These are phyloP conservation scores for Amanita inopinata DNA, from an alignment of 768 basidiomycete species.

Conservation along the genomic window DNA sequence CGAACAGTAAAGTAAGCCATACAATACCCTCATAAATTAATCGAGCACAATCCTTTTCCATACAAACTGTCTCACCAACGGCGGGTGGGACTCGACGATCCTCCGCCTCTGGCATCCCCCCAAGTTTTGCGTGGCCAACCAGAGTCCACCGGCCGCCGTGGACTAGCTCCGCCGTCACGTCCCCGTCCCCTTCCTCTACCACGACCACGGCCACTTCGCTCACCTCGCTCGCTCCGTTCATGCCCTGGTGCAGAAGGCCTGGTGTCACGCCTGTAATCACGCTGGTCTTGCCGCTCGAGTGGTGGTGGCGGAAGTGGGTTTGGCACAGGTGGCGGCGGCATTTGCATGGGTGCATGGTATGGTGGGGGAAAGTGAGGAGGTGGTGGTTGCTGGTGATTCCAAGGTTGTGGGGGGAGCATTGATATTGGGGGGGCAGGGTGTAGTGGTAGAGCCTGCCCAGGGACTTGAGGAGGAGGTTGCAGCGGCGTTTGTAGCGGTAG, in stretches of 20 bases:
- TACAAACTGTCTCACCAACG: constrained; percentile 8
- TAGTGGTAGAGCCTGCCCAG: too few relatives aligned
- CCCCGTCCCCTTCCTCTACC: constrained; percentile 24
- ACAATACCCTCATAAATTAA: constrained; percentile 9
- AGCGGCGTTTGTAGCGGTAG: constrained; percentile 15
- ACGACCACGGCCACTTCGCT: constrained; percentile 24
- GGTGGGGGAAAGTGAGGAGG: constrained; percentile 12
- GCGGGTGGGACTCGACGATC: constrained; percentile 18
- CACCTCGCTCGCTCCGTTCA: constrained; percentile 26
- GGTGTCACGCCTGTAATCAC: constrained; percentile 17
- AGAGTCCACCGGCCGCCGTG: constrained; percentile 38
- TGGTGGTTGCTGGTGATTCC: constrained; percentile 15
- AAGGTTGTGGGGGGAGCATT: constrained; percentile 5
- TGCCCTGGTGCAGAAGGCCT: constrained; percentile 17
- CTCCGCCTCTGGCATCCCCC: constrained; percentile 19
- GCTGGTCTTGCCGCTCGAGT: constrained; percentile 16
- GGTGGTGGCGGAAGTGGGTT: constrained; percentile 11
- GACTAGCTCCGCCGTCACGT: constrained; percentile 19
- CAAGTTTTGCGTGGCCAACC: constrained; percentile 47
- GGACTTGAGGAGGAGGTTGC: constrained; percentile 16
- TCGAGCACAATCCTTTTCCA: not conserved
- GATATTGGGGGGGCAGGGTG: constrained; percentile 14
- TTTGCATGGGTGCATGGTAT: constrained; percentile 16
- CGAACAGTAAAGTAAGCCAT: constrained; percentile 9
- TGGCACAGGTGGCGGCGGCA: constrained; percentile 13